phyloP scores from a whole-genome alignment of 2,329 filamentous ascomycete species.

The Colletotrichum cereale region DNA sequence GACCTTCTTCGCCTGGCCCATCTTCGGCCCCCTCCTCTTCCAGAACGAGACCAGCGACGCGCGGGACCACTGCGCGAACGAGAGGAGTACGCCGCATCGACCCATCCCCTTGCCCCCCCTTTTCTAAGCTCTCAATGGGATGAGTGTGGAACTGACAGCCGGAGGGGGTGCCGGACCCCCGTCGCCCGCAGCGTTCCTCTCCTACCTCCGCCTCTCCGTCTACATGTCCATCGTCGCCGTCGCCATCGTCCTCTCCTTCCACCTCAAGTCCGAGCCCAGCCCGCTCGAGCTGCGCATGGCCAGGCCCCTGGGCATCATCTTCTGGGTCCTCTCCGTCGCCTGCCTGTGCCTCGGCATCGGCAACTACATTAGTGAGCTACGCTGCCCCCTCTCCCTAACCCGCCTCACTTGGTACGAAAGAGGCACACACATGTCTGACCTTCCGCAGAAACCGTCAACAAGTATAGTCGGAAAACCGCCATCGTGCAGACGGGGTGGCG shows the following conservation, averaged over 20 bases:
- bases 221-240: slow-evolving; percentile 93
- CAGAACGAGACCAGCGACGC: slow-evolving; percentile 81
- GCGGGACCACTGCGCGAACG: slow-evolving; percentile 83
- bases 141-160: neutral
- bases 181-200: slow-evolving; percentile 75
- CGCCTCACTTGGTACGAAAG: too few relatives aligned
- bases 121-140: neutral
- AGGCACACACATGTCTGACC: neutral
- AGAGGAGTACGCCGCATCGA: slow-evolving; percentile 67
- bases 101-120: neutral
- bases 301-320: slow-evolving; percentile 85
- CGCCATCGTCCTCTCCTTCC: slow-evolving; percentile 93
- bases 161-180: too few relatives aligned
- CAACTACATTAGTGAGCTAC: slow-evolving; percentile 83
- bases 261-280: slow-evolving; percentile 81
- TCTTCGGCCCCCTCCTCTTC: slow-evolving; percentile 77
- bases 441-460: slow-evolving; percentile 73
- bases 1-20: slow-evolving; percentile 71
- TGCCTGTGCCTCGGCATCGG: slow-evolving; percentile 82
- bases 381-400: neutral
- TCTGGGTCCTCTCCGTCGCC: slow-evolving; percentile 85
- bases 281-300: slow-evolving; percentile 81
- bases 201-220: slow-evolving; percentile 88
- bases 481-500: slow-evolving; percentile 95
- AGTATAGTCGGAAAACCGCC: slow-evolving; percentile 82